Base-by-base conservation (phyloP, 805 yeast genomes). In the Wickerhamiella nectarea region DNA sequence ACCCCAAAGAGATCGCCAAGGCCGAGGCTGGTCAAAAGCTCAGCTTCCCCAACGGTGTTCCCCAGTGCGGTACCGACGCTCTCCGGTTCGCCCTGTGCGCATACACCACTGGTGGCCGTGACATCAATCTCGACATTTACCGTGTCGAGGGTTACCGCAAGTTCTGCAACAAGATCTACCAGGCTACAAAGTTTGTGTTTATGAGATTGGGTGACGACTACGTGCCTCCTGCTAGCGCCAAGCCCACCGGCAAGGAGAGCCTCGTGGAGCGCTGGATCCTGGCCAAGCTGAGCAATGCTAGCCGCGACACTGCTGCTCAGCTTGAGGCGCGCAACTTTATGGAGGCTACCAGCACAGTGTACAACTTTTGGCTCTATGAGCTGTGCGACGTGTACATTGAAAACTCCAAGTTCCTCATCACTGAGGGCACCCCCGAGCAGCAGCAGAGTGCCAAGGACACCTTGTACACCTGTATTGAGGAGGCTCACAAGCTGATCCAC, bases 31-130 rank as follows among this genome's bases (percentile, higher is more conserved):
- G 97, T 50, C 97, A 91, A 68, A 76, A 72, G 55, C 70, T 75
- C 57, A 78, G 94, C 10, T 89, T 86, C 71, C 98, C 98, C 52
- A 78, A 78, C 55, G 98, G 98, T 69, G 87, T 89, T 54, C 96
- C 97, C 46, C 95, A 91, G 69, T 91, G 98, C 74, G 98, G 98
- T 70, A 87, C 97, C 41, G 98, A 91, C 66, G 98, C 98, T 36
- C 70, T 91, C 68, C 79, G 98, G 70, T 91, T 91, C 62, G 97
- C 98, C 33, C 74, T 89, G 52, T 91, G 97, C 75, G 95, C 96
- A 43, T 91, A 89, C 71, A 81, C 95, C 43, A 89, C 97, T 39
- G 98, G 98, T 68, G 97, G 96, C 56, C 79, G 97, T 68, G 98
- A 91, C 59, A 91, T 91, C 63, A 91, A 91, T 69, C 72, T 91